Conservation (phyloP, 2,329 filamentous ascomycete genomes). For the Apiospora saccharicola region DNA sequence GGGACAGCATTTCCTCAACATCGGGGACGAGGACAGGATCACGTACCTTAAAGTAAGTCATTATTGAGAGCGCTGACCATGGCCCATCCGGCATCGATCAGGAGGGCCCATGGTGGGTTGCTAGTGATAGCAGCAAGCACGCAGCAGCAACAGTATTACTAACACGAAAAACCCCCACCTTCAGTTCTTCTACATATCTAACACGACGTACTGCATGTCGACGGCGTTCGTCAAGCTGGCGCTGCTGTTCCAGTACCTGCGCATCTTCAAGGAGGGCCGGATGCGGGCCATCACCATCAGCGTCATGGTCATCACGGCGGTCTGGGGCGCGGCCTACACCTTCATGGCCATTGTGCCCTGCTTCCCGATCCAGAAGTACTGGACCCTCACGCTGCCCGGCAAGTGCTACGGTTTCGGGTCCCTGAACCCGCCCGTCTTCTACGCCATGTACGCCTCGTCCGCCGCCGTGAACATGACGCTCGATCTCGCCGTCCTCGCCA, state of each 20-base stretch:
- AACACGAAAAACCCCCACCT: not conserved
- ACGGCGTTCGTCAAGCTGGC: constrained; percentile 39
- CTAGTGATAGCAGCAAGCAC: too few relatives aligned
- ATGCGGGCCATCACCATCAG: constrained; percentile 30
- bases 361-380: constrained; percentile 35
- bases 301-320: constrained; percentile 31
- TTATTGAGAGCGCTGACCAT: not conserved
- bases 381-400: constrained; percentile 27
- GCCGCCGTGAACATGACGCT: constrained; percentile 32
- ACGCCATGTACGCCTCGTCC: constrained; percentile 31
- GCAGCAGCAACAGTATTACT: not conserved
- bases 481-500: constrained; percentile 33
- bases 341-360: constrained; percentile 40
- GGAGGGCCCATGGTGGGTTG: not conserved
- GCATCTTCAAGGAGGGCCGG: constrained; percentile 31
- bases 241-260: constrained; percentile 39
- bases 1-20: constrained; percentile 32
- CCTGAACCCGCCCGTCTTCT: constrained; percentile 28
- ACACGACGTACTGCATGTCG: constrained; percentile 36
- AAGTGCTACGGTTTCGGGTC: constrained; percentile 36
- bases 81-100: not conserved
- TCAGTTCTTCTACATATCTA: constrained; percentile 37
- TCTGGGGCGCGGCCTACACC: constrained; percentile 36
- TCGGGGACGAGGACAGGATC: constrained; percentile 24
- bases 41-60: constrained; percentile 32